Conservation (phyloP, 345 rosid genomes). For the Microcos paniculata region DNA sequence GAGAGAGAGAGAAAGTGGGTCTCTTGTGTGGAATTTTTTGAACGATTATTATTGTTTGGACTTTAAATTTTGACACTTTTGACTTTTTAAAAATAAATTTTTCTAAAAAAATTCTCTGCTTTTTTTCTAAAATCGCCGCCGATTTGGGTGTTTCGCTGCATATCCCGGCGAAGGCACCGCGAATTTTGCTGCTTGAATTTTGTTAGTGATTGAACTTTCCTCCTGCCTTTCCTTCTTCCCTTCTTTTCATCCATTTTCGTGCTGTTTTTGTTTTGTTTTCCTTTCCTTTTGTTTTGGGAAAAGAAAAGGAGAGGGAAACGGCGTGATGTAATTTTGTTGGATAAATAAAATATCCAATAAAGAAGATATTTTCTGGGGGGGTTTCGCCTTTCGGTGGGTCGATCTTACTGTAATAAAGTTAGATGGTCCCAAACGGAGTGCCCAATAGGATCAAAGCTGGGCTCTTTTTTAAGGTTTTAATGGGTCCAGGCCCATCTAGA, state of each 20-base stretch:
- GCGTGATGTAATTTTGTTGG: background rate
- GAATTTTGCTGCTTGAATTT: too few relatives aligned
- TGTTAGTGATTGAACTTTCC: too few relatives aligned
- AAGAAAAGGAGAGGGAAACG: background rate
- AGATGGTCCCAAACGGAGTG: background rate
- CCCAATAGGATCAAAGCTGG: background rate
- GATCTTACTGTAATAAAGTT: background rate
- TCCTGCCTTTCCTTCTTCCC: background rate
- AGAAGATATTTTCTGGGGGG: background rate
- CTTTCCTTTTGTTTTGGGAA: accelerated
- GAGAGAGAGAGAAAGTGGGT: background rate
- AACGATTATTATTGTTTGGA: background rate
- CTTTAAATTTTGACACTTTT: constrained; percentile 1
- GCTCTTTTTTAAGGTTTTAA: background rate
- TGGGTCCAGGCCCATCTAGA: background rate
- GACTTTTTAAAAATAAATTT: background rate
- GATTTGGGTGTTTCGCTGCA: background rate
- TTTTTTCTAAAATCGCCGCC: background rate
- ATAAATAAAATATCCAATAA: background rate
- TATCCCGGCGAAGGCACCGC: background rate
- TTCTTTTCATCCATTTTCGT: too few relatives aligned
- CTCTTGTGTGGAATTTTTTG: background rate
- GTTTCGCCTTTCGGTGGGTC: background rate
- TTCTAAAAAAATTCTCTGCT: background rate
- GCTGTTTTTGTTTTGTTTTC: too few relatives aligned